Conservation (phyloP, 352 stramenopile genomes). For the Pythium phragmiticola region DNA sequence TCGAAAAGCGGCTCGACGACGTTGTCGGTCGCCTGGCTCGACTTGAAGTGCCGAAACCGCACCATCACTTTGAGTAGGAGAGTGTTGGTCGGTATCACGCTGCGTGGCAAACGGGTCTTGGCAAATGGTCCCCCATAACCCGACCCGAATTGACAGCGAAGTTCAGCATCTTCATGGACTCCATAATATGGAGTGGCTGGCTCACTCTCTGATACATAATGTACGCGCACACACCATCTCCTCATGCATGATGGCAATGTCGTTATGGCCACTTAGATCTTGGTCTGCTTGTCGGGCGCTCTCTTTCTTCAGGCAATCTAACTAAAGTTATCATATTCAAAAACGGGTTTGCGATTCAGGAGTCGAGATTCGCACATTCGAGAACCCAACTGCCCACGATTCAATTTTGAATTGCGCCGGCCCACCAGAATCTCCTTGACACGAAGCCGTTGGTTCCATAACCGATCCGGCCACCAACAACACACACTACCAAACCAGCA, state of each 20-base stretch:
- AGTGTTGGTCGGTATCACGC: no score
- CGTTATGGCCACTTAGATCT: no score
- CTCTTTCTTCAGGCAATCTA: no score
- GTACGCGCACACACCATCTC: no score
- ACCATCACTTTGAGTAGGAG: constrained; percentile 13
- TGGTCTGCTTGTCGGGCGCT: no score
- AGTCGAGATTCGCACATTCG: constrained; percentile 1
- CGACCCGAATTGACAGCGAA: no score
- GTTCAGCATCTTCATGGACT: no score
- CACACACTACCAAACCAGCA: not conserved
- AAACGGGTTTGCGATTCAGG: not conserved
- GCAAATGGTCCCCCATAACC: no score
- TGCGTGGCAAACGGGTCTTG: no score
- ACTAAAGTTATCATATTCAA: not conserved
- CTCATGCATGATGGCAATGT: no score
- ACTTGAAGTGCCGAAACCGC: constrained; percentile 30
- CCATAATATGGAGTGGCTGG: no score
- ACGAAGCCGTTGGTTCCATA: constrained; percentile 24
- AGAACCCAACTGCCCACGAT: constrained; percentile 9
- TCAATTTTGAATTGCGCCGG: constrained; percentile 23
- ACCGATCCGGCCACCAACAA: constrained; percentile 20
- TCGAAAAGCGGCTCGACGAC: constrained; percentile 43
- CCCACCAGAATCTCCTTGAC: constrained; percentile 18
- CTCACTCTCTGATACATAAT: no score
- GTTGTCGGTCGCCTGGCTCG: constrained; percentile 36